Percentiles rank a stretch among this genome's conserved stretches.
Conservation (phyloP, 331 rosid species). For the Acacia concinna region DNA sequence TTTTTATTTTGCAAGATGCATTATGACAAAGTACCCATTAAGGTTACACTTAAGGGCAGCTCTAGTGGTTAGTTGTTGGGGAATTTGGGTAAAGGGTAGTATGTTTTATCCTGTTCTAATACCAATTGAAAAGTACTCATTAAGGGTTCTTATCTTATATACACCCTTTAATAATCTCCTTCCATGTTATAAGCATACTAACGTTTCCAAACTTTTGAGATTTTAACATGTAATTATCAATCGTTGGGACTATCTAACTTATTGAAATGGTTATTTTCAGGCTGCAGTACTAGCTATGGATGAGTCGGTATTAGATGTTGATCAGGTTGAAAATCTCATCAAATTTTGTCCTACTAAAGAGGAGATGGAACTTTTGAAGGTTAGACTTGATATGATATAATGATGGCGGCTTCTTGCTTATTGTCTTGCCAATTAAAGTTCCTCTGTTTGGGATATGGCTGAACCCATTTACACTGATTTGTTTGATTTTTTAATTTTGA, state of each 20-base stretch:
- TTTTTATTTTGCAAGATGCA: conserved; percentile 23
- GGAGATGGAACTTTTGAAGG: conserved; percentile 99
- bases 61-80: conserved; percentile 6
- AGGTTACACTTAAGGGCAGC: neutral
- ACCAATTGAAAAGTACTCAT: neutral
- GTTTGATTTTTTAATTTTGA: conserved; percentile 35
- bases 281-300: conserved; percentile 95
- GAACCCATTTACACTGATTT: conserved; percentile 15
- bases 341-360: conserved; percentile 98
- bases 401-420: conserved; percentile 29
- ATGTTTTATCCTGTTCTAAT: neutral
- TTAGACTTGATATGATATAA: conserved; percentile 33
- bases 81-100: neutral
- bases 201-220: conserved; percentile 6
- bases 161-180: conserved; percentile 10
- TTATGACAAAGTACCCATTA: neutral
- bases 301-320: conserved; percentile 87
- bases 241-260: conserved; percentile 29
- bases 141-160: conserved; percentile 12
- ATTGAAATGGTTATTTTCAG: conserved; percentile 49
- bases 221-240: conserved; percentile 16
- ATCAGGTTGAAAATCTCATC: conserved; percentile 95
- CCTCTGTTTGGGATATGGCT: conserved; percentile 10
- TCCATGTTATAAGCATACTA: conserved; percentile 6
- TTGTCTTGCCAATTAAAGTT: conserved; percentile 24